phyloP scores from a whole-genome alignment of 1,284 basidiomycete species.

The Ganoderma lingzhi region DNA sequence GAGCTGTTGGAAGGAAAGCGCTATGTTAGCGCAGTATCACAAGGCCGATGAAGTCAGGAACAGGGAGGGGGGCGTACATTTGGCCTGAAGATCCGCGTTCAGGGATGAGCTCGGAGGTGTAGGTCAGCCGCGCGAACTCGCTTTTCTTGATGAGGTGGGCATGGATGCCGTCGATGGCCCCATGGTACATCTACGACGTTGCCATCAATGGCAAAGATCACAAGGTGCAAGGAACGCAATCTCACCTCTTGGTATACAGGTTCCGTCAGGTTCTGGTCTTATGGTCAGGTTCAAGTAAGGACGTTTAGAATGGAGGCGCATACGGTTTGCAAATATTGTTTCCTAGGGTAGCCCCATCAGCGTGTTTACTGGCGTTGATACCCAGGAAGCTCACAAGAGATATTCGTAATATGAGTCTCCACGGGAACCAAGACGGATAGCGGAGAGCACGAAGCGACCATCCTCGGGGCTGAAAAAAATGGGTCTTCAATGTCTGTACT shows the following conservation, averaged over 20 bases:
- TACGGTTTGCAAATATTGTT: conserved; percentile 85
- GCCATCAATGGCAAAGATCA: not conserved
- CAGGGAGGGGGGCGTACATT: conserved; percentile 48
- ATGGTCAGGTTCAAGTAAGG: conserved; percentile 17
- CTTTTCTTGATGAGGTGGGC: conserved; percentile 76
- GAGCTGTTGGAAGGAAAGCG: conserved; percentile 46
- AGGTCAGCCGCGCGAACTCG: conserved; percentile 66
- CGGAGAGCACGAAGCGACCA: conserved; percentile 77
- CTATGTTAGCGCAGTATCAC: conserved; percentile 15
- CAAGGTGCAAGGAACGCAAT: not conserved
- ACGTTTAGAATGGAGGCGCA: conserved; percentile 31
- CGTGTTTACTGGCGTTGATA: not conserved
- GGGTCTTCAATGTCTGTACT: not conserved
- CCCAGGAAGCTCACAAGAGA: conserved; percentile 64
- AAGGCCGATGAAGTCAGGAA: conserved; percentile 13
- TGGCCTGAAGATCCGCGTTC: conserved; percentile 53
- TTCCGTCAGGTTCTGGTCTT: conserved; percentile 85
- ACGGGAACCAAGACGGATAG: conserved; percentile 90
- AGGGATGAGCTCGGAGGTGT: conserved; percentile 85
- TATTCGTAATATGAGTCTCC: conserved; percentile 98
- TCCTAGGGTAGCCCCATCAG: conserved; percentile 50
- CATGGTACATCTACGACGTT: conserved; percentile 82
- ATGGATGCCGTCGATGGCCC: conserved; percentile 86
- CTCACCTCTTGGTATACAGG: conserved; percentile 78
- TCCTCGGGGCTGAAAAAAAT: conserved; percentile 57